Evolutionary conservation across 148 eudicot species (phyloP).

Genomic region (Linanthus parryae): DNA sequence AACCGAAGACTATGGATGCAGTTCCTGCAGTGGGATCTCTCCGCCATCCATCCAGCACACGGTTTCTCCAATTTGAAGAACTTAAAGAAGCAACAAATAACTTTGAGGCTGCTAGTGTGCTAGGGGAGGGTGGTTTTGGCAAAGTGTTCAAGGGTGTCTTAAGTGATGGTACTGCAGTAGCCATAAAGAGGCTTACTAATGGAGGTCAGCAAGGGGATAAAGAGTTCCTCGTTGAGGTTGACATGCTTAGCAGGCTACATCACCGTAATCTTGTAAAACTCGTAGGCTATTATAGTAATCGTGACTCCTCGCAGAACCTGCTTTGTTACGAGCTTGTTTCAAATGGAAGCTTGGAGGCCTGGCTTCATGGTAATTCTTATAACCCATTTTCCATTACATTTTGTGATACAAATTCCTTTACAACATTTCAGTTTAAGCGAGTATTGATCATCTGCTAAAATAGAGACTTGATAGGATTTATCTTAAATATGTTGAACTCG

Average conservation of each 20-base stretch:
- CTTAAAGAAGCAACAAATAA: conserved; percentile 87
- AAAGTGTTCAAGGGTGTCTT: conserved; percentile 81
- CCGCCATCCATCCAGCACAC: conserved; percentile 80
- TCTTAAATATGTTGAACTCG: no score
- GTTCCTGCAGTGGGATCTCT: conserved; percentile 64
- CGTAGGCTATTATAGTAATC: conserved; percentile 82
- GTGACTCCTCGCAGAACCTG: conserved; percentile 75
- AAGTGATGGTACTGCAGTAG: conserved; percentile 88
- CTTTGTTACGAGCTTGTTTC: conserved; percentile 98
- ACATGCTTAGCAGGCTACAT: conserved; percentile 97
- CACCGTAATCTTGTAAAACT: conserved; percentile 96
- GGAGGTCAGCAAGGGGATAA: conserved; percentile 95
- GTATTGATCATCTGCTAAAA: no score
- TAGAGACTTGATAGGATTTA: no score
- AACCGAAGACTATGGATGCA: conserved; percentile 42
- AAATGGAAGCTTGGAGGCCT: conserved; percentile 91
- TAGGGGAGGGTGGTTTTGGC: conserved; percentile 99
- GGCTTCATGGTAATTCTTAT: conserved; percentile 81
- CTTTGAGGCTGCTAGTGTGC: conserved; percentile 65
- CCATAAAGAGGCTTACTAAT: conserved; percentile 85
- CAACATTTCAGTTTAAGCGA: background rate
- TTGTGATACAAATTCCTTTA: background rate
- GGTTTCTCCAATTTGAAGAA: conserved; percentile 83
- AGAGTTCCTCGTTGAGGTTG: conserved; percentile 91
- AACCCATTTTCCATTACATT: background rate